These are phyloP conservation scores for Barnettozyma californica DNA, from an alignment of 805 yeast genomes.

Conservation along the genomic window DNA sequence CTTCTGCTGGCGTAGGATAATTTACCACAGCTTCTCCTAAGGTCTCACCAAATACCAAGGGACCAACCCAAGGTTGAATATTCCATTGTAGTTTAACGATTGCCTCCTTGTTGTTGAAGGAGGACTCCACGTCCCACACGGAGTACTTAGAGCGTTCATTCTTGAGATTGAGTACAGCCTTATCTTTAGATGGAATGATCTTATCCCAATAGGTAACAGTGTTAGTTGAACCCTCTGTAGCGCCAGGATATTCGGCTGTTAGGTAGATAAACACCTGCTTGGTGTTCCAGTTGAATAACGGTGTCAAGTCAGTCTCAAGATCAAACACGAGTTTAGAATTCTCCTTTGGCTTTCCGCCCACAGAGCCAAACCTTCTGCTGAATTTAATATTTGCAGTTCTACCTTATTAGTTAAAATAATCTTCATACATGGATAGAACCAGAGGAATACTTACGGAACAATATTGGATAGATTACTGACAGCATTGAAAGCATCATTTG, in stretches of 20 bases:
- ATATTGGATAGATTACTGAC: constrained; percentile 34
- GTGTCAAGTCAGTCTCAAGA: constrained; percentile 65
- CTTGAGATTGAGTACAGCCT: constrained; percentile 50
- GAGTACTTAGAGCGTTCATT: constrained; percentile 68
- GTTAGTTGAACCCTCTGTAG: constrained; percentile 37
- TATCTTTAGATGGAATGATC: constrained; percentile 54
- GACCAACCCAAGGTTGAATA: constrained; percentile 87
- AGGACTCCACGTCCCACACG: constrained; percentile 76
- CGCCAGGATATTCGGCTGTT: constrained; percentile 69
- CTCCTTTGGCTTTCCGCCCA: constrained; percentile 64
- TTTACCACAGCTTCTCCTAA: constrained; percentile 20
- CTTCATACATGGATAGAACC: constrained; percentile 8
- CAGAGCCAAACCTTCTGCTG: constrained; percentile 65
- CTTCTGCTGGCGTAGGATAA: constrained; percentile 16
- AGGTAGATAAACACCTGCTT: constrained; percentile 91
- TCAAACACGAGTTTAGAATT: constrained; percentile 70
- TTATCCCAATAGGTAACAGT: constrained; percentile 89
- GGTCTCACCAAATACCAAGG: constrained; percentile 63
- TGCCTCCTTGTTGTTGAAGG: constrained; percentile 57
- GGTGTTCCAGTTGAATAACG: constrained; percentile 93
- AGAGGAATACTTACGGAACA: constrained; percentile 23
- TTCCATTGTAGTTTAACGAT: constrained; percentile 77
- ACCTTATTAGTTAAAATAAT: not conserved
- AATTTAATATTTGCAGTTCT: constrained; percentile 39
- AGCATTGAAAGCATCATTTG: constrained; percentile 39